phyloP scores from a whole-genome alignment of 371 early-diverging fungal species.

The Syncephalastrum sp. region DNA sequence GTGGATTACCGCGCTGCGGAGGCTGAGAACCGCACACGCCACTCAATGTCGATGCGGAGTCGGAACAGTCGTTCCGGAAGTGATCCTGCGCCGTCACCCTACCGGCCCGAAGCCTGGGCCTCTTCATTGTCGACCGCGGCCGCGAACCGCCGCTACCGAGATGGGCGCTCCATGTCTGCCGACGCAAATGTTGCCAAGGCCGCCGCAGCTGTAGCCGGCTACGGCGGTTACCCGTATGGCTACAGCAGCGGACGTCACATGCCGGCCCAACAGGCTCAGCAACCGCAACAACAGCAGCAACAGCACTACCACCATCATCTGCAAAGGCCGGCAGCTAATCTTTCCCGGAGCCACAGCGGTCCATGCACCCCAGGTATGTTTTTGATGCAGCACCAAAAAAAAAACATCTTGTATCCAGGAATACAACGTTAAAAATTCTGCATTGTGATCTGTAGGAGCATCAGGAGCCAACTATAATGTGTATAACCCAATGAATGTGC shows the following conservation, averaged over 20 bases:
- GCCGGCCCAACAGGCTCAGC: conserved; percentile 9
- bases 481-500: conserved; percentile 7
- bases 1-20: conserved; percentile 56
- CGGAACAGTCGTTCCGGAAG: conserved; percentile 31
- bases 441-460: neutral
- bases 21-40: conserved; percentile 21
- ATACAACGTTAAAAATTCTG: conserved; percentile 5
- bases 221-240: conserved; percentile 14
- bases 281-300: conserved; percentile 1
- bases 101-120: conserved; percentile 26
- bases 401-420: neutral
- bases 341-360: conserved; percentile 12
- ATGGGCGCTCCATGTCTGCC: conserved; percentile 23
- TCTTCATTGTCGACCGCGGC: conserved; percentile 5
- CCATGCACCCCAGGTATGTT: conserved; percentile 13
- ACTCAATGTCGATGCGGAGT: conserved; percentile 17
- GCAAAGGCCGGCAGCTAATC: conserved; percentile 12
- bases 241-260: conserved; percentile 8
- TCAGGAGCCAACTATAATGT: conserved; percentile 14
- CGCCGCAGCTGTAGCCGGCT: conserved; percentile 1
- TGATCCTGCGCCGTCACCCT: conserved; percentile 30
- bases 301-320: conserved; percentile 9
- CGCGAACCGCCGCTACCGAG: conserved; percentile 14
- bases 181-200: conserved; percentile 13
- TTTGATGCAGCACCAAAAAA: conserved; percentile 2